Conservation (phyloP, 129 eudicot species). For the Arctium lappa region DNA sequence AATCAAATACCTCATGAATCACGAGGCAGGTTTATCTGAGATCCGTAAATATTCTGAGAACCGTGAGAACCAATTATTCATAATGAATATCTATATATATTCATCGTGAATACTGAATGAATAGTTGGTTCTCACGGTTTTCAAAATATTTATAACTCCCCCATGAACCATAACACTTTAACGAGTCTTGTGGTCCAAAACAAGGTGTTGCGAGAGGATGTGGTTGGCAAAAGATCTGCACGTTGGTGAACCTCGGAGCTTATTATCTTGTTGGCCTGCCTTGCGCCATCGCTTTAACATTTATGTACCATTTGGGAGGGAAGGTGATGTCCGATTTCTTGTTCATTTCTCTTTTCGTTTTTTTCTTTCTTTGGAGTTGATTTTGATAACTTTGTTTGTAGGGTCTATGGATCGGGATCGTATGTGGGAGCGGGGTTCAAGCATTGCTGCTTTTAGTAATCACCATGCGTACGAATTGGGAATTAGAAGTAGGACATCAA, state of each 20-base stretch:
- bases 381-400: neutral
- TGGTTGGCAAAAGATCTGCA: slow-evolving; percentile 57
- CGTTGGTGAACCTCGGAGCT: slow-evolving; percentile 49
- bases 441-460: slow-evolving; percentile 26
- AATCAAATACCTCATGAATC: neutral
- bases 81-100: neutral
- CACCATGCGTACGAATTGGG: slow-evolving; percentile 35
- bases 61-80: neutral
- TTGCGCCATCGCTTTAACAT: slow-evolving; percentile 34
- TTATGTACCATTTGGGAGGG: slow-evolving; percentile 38
- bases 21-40: neutral
- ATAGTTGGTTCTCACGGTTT: neutral
- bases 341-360: neutral
- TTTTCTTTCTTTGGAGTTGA: neutral
- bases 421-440: slow-evolving; percentile 41
- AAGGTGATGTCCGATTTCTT: slow-evolving; percentile 24
- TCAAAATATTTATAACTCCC: neutral
- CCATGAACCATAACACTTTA: neutral
- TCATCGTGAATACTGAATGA: neutral
- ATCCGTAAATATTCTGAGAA: neutral
- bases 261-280: slow-evolving; percentile 52
- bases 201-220: slow-evolving; percentile 61
- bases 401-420: slow-evolving; percentile 52
- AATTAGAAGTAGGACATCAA: slow-evolving; percentile 20
- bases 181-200: neutral